Percentiles rank a stretch among this genome's conserved stretches.
Conservation (phyloP, 129 eudicot species). For the Tagetes patula region DNA sequence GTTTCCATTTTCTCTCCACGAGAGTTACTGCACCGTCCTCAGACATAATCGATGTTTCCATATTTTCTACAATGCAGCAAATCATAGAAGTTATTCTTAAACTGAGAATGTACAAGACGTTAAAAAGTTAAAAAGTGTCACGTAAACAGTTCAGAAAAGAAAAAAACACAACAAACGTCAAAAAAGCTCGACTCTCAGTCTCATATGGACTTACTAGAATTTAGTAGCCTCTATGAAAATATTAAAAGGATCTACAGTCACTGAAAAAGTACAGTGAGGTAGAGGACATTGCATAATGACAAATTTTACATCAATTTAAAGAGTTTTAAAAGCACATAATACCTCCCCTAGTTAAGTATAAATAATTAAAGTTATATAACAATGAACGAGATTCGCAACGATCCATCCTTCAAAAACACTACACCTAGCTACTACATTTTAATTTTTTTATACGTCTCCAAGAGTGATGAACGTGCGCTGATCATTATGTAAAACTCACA, state of each 20-base stretch:
- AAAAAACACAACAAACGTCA: background rate
- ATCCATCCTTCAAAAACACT: constrained; percentile 4
- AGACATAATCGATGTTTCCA: constrained; percentile 27
- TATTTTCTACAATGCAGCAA: background rate
- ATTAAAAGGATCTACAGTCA: background rate
- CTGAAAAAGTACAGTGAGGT: background rate
- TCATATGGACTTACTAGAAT: background rate
- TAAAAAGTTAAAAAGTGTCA: background rate
- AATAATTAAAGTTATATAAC: too few relatives aligned
- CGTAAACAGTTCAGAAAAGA: background rate
- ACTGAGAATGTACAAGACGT: too few relatives aligned
- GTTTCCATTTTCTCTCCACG: constrained; percentile 29
- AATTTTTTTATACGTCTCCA: too few relatives aligned
- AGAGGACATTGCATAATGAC: constrained; percentile 15
- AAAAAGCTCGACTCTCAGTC: background rate
- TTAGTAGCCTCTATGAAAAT: constrained; percentile 10
- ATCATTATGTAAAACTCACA: too few relatives aligned
- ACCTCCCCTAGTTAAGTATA: constrained; percentile 20
- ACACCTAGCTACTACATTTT: background rate
- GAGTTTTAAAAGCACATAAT: constrained; percentile 20
- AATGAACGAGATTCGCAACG: too few relatives aligned
- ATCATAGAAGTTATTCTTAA: too few relatives aligned
- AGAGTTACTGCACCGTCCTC: constrained; percentile 26
- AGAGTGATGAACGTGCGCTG: too few relatives aligned
- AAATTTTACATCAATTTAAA: constrained; percentile 9